Evolutionary conservation across 805 yeast species (phyloP).

Genomic region (Candida maris): DNA sequence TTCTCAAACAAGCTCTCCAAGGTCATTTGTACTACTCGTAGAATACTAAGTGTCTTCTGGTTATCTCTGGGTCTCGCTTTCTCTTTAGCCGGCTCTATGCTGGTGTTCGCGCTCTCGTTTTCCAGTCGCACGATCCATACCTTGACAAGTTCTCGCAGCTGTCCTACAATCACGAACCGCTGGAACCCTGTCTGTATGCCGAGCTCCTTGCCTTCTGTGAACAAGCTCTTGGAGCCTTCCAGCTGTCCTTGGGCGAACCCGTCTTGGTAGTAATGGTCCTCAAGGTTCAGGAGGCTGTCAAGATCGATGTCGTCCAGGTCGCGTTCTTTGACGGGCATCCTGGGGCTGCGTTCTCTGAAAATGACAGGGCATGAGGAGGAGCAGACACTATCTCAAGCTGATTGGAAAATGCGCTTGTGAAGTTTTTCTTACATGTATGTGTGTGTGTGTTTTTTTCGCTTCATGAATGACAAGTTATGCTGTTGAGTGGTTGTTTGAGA

Average conservation of each 20-base stretch:
- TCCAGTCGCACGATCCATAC: constrained; percentile 33
- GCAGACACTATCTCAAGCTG: no score
- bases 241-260: constrained; percentile 72
- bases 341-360: no score
- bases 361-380: no score
- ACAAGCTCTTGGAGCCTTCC: constrained; percentile 57
- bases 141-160: constrained; percentile 48
- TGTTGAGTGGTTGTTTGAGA: no score
- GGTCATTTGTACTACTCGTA: constrained; percentile 17
- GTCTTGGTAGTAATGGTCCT: constrained; percentile 57
- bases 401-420: no score
- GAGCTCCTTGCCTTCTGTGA: constrained; percentile 74
- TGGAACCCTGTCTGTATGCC: constrained; percentile 82
- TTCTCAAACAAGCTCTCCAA: constrained; percentile 21
- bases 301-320: constrained; percentile 41
- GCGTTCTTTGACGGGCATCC: constrained; percentile 19
- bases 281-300: constrained; percentile 58
- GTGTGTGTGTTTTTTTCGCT: no score
- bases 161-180: constrained; percentile 66
- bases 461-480: no score
- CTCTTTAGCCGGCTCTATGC: background rate
- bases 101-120: constrained; percentile 1
- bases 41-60: constrained; percentile 13
- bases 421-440: no score
- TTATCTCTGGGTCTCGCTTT: constrained; percentile 17